phyloP scores from a whole-genome alignment of 805 yeast species.

The Lipomyces starkeyi region DNA sequence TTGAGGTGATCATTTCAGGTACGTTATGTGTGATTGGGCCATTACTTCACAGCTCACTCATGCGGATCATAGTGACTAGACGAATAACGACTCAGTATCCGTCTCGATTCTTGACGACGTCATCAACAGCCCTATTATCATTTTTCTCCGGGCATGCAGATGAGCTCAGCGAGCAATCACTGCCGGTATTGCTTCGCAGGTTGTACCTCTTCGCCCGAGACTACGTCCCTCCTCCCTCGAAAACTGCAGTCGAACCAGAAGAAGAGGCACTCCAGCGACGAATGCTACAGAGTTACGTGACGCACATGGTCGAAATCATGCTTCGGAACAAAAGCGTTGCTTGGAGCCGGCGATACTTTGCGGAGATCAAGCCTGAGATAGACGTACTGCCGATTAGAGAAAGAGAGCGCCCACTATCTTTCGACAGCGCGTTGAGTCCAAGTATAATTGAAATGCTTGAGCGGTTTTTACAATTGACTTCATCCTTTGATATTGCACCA shows the following conservation, averaged over 20 bases:
- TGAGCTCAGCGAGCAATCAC: constrained; percentile 44
- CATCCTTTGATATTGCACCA: constrained; percentile 70
- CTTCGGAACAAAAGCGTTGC: constrained; percentile 44
- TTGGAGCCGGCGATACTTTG: constrained; percentile 46
- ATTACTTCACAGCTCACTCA: not conserved
- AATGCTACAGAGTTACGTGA: constrained; percentile 65
- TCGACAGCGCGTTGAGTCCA: constrained; percentile 33
- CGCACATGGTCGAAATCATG: constrained; percentile 56
- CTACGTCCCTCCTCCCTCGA: constrained; percentile 54
- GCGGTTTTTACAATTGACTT: constrained; percentile 56
- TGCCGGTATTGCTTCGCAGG: constrained; percentile 61
- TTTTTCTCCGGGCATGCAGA: constrained; percentile 54
- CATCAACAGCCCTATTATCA: constrained; percentile 63
- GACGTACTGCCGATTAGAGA: constrained; percentile 40
- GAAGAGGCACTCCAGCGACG: constrained; percentile 61
- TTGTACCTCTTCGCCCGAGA: constrained; percentile 62
- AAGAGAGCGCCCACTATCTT: constrained; percentile 42
- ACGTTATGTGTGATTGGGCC: not conserved
- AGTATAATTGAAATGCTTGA: constrained; percentile 47
- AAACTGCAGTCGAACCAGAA: constrained; percentile 51
- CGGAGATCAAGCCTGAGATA: constrained; percentile 44
- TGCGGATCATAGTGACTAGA: constrained; percentile 42
- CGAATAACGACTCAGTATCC: constrained; percentile 75
- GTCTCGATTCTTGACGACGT: constrained; percentile 76
- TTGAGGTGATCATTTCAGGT: constrained; percentile 64